phyloP scores from a whole-genome alignment of 495 filamentous ascomycete genomes.

The Podospora pseudocomata region DNA sequence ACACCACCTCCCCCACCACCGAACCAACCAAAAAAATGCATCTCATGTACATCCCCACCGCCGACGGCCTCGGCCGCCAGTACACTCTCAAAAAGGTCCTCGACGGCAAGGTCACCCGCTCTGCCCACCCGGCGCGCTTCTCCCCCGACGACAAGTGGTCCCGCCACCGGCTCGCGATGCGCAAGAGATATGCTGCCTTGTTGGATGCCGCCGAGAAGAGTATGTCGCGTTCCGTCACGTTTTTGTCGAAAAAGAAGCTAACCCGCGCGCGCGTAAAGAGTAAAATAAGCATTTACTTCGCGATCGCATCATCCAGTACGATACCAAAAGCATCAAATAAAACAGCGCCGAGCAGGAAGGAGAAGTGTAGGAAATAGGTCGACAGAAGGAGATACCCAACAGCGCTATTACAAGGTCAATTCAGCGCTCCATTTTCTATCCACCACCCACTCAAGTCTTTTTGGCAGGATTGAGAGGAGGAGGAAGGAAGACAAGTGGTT shows the following conservation, averaged over 20 bases:
- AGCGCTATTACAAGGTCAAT: too few species aligned
- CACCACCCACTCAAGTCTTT: too few species aligned
- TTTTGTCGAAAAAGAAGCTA: too few species aligned
- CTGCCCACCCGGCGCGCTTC: constrained; percentile 93
- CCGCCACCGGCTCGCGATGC: constrained; percentile 85
- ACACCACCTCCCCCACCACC: not conserved
- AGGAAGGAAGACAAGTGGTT: too few species aligned
- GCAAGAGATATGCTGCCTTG: constrained; percentile 84
- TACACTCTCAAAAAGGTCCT: constrained; percentile 88
- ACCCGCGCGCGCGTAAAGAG: not conserved
- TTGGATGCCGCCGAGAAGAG: constrained; percentile 70
- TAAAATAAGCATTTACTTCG: too few species aligned
- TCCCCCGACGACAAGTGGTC: constrained; percentile 98
- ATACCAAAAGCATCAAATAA: too few species aligned
- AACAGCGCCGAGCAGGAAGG: too few species aligned
- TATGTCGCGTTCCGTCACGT: constrained; percentile 38
- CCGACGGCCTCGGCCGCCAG: constrained; percentile 60
- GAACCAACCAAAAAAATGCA: constrained; percentile 52
- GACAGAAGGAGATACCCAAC: too few species aligned
- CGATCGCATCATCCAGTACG: too few species aligned
- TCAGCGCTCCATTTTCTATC: too few species aligned
- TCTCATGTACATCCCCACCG: constrained; percentile 81
- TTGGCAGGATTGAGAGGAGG: too few species aligned
- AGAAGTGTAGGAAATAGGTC: too few species aligned
- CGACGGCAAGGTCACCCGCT: constrained; percentile 80